Evolutionary conservation across 192 early-diverging fungal genomes (phyloP).

Genomic region (Blastocladiella britannica): DNA sequence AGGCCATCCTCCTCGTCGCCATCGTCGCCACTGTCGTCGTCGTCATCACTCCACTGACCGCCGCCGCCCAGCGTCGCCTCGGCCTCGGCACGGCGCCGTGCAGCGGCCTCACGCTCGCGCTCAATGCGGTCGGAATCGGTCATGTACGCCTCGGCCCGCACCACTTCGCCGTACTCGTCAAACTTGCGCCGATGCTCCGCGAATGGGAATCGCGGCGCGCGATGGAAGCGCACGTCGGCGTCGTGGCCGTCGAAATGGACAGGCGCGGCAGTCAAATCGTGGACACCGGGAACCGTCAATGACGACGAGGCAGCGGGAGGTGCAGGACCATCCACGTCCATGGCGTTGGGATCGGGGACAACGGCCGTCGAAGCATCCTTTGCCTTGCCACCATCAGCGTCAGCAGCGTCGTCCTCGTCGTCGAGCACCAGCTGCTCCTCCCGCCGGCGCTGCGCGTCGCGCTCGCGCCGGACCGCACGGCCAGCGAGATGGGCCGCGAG

Average conservation of each 20-base stretch:
- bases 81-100: constrained; percentile 10
- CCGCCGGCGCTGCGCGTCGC: constrained; percentile 36
- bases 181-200: constrained; percentile 56
- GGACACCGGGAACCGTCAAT: no score
- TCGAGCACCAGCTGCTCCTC: constrained; percentile 33
- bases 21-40: constrained; percentile 9
- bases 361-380: constrained; percentile 13
- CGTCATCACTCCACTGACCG: no score
- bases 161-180: constrained; percentile 83
- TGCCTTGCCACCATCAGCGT: constrained; percentile 26
- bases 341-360: neutral
- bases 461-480: constrained; percentile 40
- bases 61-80: no score
- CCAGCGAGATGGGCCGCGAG: constrained; percentile 42
- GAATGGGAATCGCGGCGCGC: constrained; percentile 55
- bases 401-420: constrained; percentile 43
- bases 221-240: constrained; percentile 3
- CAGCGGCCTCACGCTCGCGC: constrained; percentile 6
- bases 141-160: constrained; percentile 38
- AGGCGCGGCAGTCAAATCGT: no score
- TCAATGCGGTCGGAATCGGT: constrained; percentile 4
- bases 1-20: constrained; percentile 8
- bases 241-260: constrained; percentile 9
- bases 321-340: no score
- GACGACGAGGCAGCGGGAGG: no score